Evolutionary conservation across 225 moss, liverwort and hornwort species (phyloP), one percentile per base, ranked within the genome.

Genomic region (Pseudoscleropodium purum): DNA sequence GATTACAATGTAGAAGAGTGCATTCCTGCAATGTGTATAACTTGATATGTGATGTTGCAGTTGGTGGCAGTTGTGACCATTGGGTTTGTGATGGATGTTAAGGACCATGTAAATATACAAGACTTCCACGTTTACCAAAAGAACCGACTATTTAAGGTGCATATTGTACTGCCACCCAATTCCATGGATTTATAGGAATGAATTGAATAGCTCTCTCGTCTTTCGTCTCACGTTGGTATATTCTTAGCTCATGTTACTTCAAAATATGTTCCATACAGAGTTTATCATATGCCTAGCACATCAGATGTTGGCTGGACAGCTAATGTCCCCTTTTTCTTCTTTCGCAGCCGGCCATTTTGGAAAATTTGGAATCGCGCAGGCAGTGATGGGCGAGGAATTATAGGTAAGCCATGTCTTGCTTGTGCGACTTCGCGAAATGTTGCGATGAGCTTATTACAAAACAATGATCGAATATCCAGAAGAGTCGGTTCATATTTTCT

Each of bases 101-200:
- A 90, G 65, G 92, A 96, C 90, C 92, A 96, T 63, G 93, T 97
- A 39, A 96, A 95, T 89, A 93, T 97, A 9, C 96, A 97, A 89
- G 97, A 96, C 29, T 97, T 97, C 91, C 96, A 97, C 85, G 97
- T 96, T 43, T 97, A 97, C 90, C 96, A 96, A 76, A 97, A 97
- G 85, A 97, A 96, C 83, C 97, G 97, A 36, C 91, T 97, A 7
- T 95, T 97, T 63, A 97, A 96, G 95, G 95, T 94, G 87, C 88
- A 27, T 41, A 21, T 78, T 68, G 36, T 30, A 5, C 17, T 23
- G 57, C 34, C 66, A 69, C 43, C 19, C 13, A 26, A 19, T 63
- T 65, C n/a, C 10, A 10, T 73, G 75, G 13, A 83, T 74, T 31
- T 62, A 16, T 33, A 41, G 39, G 63, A 56, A 7, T 82, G 67